These are phyloP conservation scores for Parachaetomium inaequale DNA, from an alignment of 495 filamentous ascomycete genomes.

Conservation along the genomic window DNA sequence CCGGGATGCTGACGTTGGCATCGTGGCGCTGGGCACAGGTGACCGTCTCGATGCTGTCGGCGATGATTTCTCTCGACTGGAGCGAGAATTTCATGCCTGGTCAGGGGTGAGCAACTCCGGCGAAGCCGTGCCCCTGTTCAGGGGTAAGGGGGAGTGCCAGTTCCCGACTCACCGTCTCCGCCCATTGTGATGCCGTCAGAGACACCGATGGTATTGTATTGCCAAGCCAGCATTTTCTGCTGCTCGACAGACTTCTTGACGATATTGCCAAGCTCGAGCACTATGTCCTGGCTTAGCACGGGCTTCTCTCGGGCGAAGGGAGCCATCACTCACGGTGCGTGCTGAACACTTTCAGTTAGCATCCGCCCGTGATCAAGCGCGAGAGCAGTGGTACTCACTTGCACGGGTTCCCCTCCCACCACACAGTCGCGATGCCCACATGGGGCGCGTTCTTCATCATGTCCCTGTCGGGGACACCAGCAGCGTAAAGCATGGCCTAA, in stretches of 20 bases:
- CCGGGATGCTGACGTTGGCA: slow-evolving; percentile 90
- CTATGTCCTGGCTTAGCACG: slow-evolving; percentile 36
- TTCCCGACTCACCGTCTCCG: slow-evolving; percentile 65
- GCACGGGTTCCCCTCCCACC: slow-evolving; percentile 96
- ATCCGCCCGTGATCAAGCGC: not conserved
- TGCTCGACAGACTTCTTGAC: slow-evolving; percentile 80
- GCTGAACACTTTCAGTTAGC: slow-evolving; percentile 29
- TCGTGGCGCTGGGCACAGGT: slow-evolving; percentile 88
- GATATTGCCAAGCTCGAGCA: slow-evolving; percentile 84
- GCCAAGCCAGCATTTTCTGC: slow-evolving; percentile 86
- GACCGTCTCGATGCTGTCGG: slow-evolving; percentile 89
- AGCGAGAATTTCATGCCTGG: slow-evolving; percentile 96
- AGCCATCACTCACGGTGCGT: slow-evolving; percentile 42
- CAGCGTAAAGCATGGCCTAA: slow-evolving; percentile 93
- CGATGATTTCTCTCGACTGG: slow-evolving; percentile 93
- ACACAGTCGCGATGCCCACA: slow-evolving; percentile 83
- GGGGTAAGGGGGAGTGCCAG: slow-evolving; percentile 6
- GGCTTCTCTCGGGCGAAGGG: not conserved
- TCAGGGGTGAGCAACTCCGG: slow-evolving; percentile 11
- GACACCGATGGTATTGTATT: slow-evolving; percentile 92
- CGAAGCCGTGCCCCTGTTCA: not conserved
- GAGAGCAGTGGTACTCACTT: slow-evolving; percentile 40
- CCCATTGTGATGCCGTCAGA: slow-evolving; percentile 96
- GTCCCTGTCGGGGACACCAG: slow-evolving; percentile 77
- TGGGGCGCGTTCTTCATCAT: slow-evolving; percentile 90